Evolutionary conservation across 2,329 filamentous ascomycete species (phyloP), one percentile per base, ranked within the genome.

Genomic region (Fusarium sp.): DNA sequence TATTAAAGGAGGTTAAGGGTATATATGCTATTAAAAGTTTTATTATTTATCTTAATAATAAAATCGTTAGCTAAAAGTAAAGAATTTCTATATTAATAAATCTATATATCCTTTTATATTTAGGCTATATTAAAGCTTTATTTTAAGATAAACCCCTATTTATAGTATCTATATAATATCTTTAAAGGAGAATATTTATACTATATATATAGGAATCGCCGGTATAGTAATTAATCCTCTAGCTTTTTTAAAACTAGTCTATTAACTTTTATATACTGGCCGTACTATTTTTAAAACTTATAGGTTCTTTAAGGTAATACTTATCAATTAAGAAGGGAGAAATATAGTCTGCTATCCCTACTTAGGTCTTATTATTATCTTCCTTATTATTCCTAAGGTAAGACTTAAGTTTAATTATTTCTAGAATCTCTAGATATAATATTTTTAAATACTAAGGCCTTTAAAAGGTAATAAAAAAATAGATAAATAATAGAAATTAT

Each of bases 121-220:
- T n/a, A 15, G 17, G 14, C n/a, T 4, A 5, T 26, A 26, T 26
- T 26, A 26, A n/a, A n/a, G n/a, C n/a, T n/a, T 26, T 26, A 26
- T n/a, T 39, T 8, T 17, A 39, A n/a, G 8, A 39, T n/a, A n/a
- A n/a, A 8, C n/a, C n/a, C n/a, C n/a, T n/a, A n/a, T n/a, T 39
- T n/a, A n/a, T 39, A n/a, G 14, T 15, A n/a, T 17, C 19, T 8
- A 39, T n/a, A n/a, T 26, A 26, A 6, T 39, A n/a, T n/a, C 35
- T 28, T 26, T 14, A 22, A 44, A 28, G 7, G n/a, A n/a, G n/a
- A 52, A 43, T 15, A 19, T 13, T 24, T 17, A 40, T 52, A 50
- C 47, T 20, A 50, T 50, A 50, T n/a, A 50, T 37, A 32, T 20
- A 50, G 30, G 47, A 50, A 39, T 50, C 47, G 17, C 47, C 47